Evolutionary conservation across 371 early-diverging fungal genomes (phyloP).

Genomic region (Actinomucor elegans): DNA sequence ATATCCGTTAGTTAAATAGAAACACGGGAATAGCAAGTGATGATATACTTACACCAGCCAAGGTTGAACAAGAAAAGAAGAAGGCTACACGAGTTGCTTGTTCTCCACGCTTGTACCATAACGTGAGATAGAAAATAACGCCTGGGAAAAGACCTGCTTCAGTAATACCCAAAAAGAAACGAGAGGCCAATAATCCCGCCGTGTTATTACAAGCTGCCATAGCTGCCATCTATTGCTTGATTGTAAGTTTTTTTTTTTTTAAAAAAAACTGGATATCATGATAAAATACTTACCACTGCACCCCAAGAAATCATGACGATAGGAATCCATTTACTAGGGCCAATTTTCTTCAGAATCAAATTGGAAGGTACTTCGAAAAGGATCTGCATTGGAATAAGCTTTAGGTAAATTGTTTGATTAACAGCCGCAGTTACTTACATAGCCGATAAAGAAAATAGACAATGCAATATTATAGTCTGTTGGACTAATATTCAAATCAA

Average conservation of each 20-base stretch:
- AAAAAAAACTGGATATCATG: neutral
- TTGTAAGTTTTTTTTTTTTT: neutral
- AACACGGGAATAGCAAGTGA: neutral
- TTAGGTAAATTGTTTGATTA: too few species aligned
- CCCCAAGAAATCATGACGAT: conserved; percentile 56
- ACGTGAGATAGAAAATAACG: conserved; percentile 48
- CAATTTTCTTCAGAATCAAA: conserved; percentile 62
- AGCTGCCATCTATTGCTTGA: conserved; percentile 36
- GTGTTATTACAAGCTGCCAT: conserved; percentile 48
- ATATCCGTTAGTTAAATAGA: neutral
- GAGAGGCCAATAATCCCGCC: conserved; percentile 52
- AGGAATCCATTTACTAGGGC: conserved; percentile 73
- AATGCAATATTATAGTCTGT: conserved; percentile 57
- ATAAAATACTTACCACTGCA: conserved; percentile 29
- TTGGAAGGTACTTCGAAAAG: conserved; percentile 75
- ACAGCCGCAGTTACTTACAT: conserved; percentile 41
- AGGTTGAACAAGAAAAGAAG: conserved; percentile 63
- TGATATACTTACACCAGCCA: conserved; percentile 66
- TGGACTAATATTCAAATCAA: conserved; percentile 41
- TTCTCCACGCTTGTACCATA: conserved; percentile 62
- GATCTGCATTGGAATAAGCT: conserved; percentile 37
- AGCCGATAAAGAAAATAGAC: conserved; percentile 67
- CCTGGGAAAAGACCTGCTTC: conserved; percentile 69
- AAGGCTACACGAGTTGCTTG: conserved; percentile 70
- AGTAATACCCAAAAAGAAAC: conserved; percentile 72